These are phyloP conservation scores for Schizosaccharomyces pombe DNA, from an alignment of 805 yeast genomes.

Conservation along the genomic window ASM294v3 CU329670.1:3616001-3616500, in stretches of 20 bases:
- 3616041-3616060: background rate
- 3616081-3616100: background rate
- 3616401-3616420: background rate
- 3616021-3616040: background rate
- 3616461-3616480: background rate
- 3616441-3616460: background rate
- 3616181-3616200: too few relatives aligned
- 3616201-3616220: too few relatives aligned
- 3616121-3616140: too few relatives aligned
- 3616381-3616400: background rate
- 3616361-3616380: background rate
- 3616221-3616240: background rate
- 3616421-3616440: background rate
- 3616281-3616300: background rate
- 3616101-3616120: background rate
- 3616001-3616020: background rate
- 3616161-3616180: too few relatives aligned
- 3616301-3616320: background rate
- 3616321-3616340: background rate
- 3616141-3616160: too few relatives aligned
- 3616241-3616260: background rate
- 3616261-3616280: background rate
- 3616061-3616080: conserved; percentile 1
- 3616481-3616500: conserved; percentile 1
- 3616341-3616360: background rate